These are phyloP conservation scores for Zygoascus bituminiphila DNA, from an alignment of 805 yeast genomes.

Conservation along the genomic window DNA sequence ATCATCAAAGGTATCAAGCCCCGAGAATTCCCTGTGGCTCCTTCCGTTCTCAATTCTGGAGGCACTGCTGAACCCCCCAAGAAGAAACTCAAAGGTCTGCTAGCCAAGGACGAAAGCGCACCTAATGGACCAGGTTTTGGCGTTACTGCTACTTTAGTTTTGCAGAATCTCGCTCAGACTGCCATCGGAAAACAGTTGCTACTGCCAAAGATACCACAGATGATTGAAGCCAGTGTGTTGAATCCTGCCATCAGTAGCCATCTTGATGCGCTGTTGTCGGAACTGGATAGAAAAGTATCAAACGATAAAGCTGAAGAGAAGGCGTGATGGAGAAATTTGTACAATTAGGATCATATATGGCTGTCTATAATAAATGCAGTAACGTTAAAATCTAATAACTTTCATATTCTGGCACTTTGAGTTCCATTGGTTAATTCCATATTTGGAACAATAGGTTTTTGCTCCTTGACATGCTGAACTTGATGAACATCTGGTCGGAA, in stretches of 20 bases:
- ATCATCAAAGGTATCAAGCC: conserved; percentile 94
- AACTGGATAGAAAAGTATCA: background rate
- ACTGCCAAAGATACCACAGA: conserved; percentile 10
- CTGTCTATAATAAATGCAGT: background rate
- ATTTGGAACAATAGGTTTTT: background rate
- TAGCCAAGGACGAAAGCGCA: conserved; percentile 4
- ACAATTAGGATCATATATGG: background rate
- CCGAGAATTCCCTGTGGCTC: conserved; percentile 37
- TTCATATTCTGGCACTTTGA: background rate
- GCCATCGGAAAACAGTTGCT: conserved; percentile 20
- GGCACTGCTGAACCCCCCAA: conserved; percentile 2
- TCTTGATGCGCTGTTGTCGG: conserved; percentile 21
- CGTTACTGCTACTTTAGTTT: conserved; percentile 28
- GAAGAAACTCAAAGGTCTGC: conserved; percentile 1
- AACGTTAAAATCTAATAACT: no score
- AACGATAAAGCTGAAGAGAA: background rate
- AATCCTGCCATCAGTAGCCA: conserved; percentile 21
- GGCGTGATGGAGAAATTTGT: background rate
- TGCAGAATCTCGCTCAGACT: conserved; percentile 30
- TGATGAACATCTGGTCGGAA: conserved; percentile 20
- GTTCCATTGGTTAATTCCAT: background rate
- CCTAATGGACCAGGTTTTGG: conserved; percentile 17
- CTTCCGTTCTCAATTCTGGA: conserved; percentile 17
- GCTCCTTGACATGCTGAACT: background rate
- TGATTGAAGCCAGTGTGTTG: conserved; percentile 19